A percentile compares a stretch with the other conserved stretches of the same genome.
Conservation (phyloP, 2,329 filamentous ascomycete species). For the Trichocomaceae sp. region DNA sequence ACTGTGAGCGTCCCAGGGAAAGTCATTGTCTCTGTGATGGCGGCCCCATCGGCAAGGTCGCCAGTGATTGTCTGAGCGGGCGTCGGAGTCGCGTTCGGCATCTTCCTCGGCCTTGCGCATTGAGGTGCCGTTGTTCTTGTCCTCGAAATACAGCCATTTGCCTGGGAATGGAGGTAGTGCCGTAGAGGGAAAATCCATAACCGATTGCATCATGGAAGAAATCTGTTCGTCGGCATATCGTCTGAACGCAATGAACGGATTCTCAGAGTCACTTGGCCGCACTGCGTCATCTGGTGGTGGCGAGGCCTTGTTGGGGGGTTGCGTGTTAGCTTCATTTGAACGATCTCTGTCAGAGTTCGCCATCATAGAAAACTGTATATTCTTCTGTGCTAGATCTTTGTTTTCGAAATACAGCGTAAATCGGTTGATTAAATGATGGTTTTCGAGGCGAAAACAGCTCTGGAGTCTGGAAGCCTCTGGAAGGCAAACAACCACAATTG, state of each 20-base stretch:
- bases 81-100: background rate
- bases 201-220: conserved; percentile 47
- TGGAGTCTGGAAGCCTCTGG: conserved; percentile 24
- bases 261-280: conserved; percentile 33
- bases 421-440: background rate
- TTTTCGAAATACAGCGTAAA: background rate
- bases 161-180: conserved; percentile 25
- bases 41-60: background rate
- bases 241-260: conserved; percentile 56
- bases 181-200: conserved; percentile 43
- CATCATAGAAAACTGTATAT: conserved; percentile 7
- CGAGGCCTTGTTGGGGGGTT: conserved; percentile 11
- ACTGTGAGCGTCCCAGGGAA: conserved; percentile 19
- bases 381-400: background rate
- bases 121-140: conserved; percentile 20
- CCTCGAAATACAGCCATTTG: conserved; percentile 32
- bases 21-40: conserved; percentile 14
- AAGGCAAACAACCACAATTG: conserved; percentile 27
- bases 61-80: background rate
- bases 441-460: background rate
- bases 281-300: conserved; percentile 13
- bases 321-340: background rate
- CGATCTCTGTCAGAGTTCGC: conserved; percentile 2
- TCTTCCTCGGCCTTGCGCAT: conserved; percentile 15
- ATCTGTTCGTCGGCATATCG: conserved; percentile 55